These are phyloP conservation scores for Fulvia fulva DNA, from an alignment of 2,329 filamentous ascomycete species.

Conservation along the genomic window DNA sequence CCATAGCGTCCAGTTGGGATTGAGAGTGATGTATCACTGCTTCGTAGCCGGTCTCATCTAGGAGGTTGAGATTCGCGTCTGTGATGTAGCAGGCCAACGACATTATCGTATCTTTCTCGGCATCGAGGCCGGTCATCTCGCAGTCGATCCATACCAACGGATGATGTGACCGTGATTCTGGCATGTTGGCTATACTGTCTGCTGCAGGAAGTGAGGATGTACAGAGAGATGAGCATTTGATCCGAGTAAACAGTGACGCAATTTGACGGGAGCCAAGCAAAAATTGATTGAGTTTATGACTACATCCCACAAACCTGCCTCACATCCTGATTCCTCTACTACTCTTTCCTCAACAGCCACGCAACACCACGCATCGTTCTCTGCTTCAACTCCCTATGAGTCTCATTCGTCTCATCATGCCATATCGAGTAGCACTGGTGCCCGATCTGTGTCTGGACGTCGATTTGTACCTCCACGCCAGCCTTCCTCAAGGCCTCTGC, in stretches of 20 bases:
- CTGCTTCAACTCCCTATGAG: not conserved
- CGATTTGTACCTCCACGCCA: not conserved
- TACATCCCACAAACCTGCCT: not conserved
- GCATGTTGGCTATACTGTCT: conserved; percentile 31
- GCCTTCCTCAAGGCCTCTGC: conserved; percentile 1
- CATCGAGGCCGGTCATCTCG: conserved; percentile 86
- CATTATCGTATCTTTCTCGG: conserved; percentile 23
- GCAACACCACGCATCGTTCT: conserved; percentile 4
- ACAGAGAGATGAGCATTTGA: not conserved
- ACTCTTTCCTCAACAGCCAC: conserved; percentile 5
- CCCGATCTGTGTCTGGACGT: not conserved
- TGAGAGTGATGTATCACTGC: conserved; percentile 70
- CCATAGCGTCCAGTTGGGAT: conserved; percentile 71
- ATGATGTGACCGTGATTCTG: conserved; percentile 51
- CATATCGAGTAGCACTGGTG: conserved; percentile 5
- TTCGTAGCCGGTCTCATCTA: conserved; percentile 77
- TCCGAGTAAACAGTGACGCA: not conserved
- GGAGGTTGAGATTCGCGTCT: conserved; percentile 67
- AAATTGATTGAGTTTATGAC: not conserved
- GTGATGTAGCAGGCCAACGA: conserved; percentile 55
- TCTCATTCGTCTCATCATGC: not conserved
- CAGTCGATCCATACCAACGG: conserved; percentile 86
- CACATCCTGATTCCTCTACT: not conserved
- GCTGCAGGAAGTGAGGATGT: not conserved
- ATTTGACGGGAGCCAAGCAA: not conserved